Base-by-base conservation (phyloP, 768 basidiomycete genomes). In the Podaxis pistillaris region DNA sequence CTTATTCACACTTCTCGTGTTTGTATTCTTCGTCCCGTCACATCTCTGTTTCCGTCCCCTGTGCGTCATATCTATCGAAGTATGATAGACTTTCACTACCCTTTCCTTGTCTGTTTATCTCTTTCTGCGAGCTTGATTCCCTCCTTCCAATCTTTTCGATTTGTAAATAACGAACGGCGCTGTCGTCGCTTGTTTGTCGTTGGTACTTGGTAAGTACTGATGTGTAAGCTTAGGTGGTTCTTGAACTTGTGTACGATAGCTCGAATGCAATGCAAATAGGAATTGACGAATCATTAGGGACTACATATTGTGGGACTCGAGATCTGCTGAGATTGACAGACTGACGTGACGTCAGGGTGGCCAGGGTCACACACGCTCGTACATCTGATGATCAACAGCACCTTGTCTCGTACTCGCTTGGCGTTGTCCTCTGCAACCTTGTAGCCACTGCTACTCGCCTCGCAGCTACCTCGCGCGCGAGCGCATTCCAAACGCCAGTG, bases 11-110 rank as follows among this genome's bases (percentile, higher is more conserved):
- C 47, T 38, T 56, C 24, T 33, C 28, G 33, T 15, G 19, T 11
- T 13, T 38, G 13, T 56, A 38, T 40, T 40, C 17, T 40, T 56
- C 24, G 37, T 56, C 19, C 19, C 22, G n/a, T 56, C 37, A 46
- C 19, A 8, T 46, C n/a, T 46, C 41, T n/a, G 15, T 19, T 56
- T 56, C 36, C 15, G 54, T 51, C n/a, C 37, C 51, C 36, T 51
- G 47, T 9, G 15, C 8, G 44, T 46, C 44, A 19, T 49, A 58
- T 50, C 33, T 38, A 59, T 59, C 24, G 15, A 51, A 38, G 22
- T 49, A 51, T 51, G 58, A 38, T 59, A 59, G 49, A 58, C 54
- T 51, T 58, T 63, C 37, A 17, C 40, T 50, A 58, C 44, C 33
- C 50, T 50, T 58, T 59, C 26, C 52, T 51, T 40, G 12, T 58